These are phyloP conservation scores for Pythium biforme DNA, from an alignment of 352 stramenopile species.

Conservation along the genomic window DNA sequence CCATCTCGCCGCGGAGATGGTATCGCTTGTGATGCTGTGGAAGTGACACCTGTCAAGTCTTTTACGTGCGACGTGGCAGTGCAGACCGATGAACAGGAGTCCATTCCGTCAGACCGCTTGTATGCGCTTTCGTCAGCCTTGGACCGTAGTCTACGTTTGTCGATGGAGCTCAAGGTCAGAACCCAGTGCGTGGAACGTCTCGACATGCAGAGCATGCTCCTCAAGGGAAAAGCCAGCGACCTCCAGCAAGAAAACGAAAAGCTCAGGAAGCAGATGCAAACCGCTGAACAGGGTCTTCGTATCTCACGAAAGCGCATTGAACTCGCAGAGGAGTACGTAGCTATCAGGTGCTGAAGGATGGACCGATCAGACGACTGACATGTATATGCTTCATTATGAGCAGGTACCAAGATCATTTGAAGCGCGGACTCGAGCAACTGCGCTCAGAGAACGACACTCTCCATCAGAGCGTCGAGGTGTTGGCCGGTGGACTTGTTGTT, in stretches of 20 bases:
- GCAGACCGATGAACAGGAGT: slow-evolving; percentile 1
- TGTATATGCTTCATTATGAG: background rate
- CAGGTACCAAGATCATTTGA: slow-evolving; percentile 22
- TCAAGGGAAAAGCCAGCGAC: slow-evolving; percentile 27
- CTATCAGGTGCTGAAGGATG: background rate
- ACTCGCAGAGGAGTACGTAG: slow-evolving; percentile 16
- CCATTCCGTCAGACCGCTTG: background rate
- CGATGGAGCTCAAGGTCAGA: slow-evolving; percentile 41
- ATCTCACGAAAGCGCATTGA: slow-evolving; percentile 18
- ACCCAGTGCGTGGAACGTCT: slow-evolving; percentile 43
- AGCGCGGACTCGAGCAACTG: slow-evolving; percentile 8
- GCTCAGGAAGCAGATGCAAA: slow-evolving; percentile 19
- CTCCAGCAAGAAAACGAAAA: slow-evolving; percentile 14
- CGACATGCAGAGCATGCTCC: slow-evolving; percentile 23
- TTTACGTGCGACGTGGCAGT: slow-evolving; percentile 15
- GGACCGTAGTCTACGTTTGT: slow-evolving; percentile 35
- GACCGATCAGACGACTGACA: background rate
- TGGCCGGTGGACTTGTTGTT: slow-evolving; percentile 16
- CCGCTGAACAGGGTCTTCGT: slow-evolving; percentile 10
- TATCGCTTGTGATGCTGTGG: background rate
- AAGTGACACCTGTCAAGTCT: slow-evolving; percentile 8
- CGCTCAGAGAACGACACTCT: slow-evolving; percentile 16
- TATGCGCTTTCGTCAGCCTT: slow-evolving; percentile 33
- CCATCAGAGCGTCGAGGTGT: slow-evolving; percentile 18
- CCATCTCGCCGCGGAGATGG: background rate